Evolutionary conservation across 148 eudicot species (phyloP).

Genomic region (Vaccinium myrtillus): DNA sequence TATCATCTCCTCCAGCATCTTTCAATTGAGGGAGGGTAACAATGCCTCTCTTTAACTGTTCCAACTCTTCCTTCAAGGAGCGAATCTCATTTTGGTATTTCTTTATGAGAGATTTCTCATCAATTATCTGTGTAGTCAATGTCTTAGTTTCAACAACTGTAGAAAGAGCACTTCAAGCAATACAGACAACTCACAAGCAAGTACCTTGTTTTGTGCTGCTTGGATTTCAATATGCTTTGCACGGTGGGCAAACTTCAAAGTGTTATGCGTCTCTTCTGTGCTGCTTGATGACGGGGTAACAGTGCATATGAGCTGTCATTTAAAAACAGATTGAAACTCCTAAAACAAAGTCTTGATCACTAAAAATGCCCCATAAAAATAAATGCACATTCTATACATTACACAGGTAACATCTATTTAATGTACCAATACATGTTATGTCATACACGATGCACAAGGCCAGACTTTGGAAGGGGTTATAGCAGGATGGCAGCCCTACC

Average conservation of each 20-base stretch:
- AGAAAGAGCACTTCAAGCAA: conserved; percentile 11
- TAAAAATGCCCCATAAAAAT: background rate
- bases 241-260: conserved; percentile 97
- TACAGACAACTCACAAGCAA: conserved; percentile 14
- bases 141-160: conserved; percentile 16
- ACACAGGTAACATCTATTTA: background rate
- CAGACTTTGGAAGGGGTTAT: background rate
- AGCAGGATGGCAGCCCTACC: background rate
- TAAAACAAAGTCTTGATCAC: background rate
- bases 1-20: conserved; percentile 66
- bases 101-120: conserved; percentile 97
- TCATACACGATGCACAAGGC: background rate
- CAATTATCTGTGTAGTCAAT: conserved; percentile 73
- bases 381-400: background rate
- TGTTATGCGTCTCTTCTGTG: conserved; percentile 95
- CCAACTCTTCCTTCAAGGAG: conserved; percentile 82
- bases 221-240: conserved; percentile 95
- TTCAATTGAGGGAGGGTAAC: conserved; percentile 63
- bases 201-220: conserved; percentile 96
- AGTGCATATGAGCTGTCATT: conserved; percentile 85
- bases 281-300: conserved; percentile 97
- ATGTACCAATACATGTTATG: background rate
- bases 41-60: conserved; percentile 86
- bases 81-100: conserved; percentile 98
- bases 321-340: conserved; percentile 3